Conservation (phyloP, 2,329 filamentous ascomycete genomes). For the Diaporthe citriasiana region DNA sequence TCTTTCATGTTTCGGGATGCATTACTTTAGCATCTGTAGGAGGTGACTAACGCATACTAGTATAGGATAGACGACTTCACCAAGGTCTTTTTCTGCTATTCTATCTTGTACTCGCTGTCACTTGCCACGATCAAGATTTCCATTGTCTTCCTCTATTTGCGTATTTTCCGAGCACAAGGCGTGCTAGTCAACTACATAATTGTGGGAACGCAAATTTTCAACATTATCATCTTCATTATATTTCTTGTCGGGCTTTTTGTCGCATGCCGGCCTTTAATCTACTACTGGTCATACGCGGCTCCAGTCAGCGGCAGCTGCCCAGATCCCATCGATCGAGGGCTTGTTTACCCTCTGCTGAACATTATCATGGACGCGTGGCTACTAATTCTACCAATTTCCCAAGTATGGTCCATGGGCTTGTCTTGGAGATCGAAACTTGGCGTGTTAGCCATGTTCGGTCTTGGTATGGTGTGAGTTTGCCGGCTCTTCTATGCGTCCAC, state of each 20-base stretch:
- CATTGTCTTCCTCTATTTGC: slow-evolving; percentile 10
- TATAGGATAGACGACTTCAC: neutral
- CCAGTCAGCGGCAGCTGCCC: neutral
- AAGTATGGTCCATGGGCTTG: slow-evolving; percentile 12
- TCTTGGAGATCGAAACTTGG: slow-evolving; percentile 17
- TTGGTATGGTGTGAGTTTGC: slow-evolving; percentile 9
- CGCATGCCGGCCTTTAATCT: neutral
- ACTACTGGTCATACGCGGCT: slow-evolving; percentile 10
- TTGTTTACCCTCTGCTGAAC: neutral
- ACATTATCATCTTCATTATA: slow-evolving; percentile 6
- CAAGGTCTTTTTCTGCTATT: slow-evolving; percentile 15
- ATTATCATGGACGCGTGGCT: slow-evolving; percentile 16
- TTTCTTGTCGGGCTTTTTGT: slow-evolving; percentile 12
- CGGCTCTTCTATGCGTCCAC: neutral
- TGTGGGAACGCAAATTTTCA: neutral
- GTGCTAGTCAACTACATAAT: neutral
- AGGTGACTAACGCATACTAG: too few species aligned
- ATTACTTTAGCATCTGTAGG: too few species aligned
- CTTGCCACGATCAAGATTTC: slow-evolving; percentile 22
- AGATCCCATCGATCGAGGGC: slow-evolving; percentile 11
- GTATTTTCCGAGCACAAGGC: slow-evolving; percentile 9
- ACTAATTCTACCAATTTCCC: neutral
- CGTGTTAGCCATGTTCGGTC: slow-evolving; percentile 2
- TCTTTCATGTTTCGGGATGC: too few species aligned
- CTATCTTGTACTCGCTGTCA: slow-evolving; percentile 11